Percentiles rank a stretch among this genome's conserved stretches.
Conservation (phyloP, 768 basidiomycete species). For the Naganishia onofrii region DNA sequence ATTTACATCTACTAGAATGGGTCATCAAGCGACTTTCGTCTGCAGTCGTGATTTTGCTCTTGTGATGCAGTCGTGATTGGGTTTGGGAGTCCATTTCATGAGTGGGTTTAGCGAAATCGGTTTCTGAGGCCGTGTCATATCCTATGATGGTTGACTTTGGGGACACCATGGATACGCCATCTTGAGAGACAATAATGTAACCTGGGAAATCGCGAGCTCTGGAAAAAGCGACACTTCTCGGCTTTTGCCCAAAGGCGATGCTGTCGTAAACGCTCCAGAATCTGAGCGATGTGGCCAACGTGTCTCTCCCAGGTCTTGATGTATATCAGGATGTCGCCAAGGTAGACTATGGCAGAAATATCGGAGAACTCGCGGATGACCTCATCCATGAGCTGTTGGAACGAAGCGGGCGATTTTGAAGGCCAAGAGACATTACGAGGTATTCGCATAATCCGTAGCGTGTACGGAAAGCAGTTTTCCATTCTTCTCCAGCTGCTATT, state of each 20-base stretch:
- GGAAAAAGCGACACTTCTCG: neutral
- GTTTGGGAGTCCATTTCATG: too few relatives aligned
- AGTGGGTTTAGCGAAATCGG: too few relatives aligned
- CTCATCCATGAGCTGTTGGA: constrained; percentile 56
- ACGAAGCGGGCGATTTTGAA: constrained; percentile 50
- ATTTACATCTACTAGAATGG: too few relatives aligned
- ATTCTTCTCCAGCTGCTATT: constrained; percentile 54
- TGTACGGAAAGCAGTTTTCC: constrained; percentile 55
- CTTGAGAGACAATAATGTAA: too few relatives aligned
- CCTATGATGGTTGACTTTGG: too few relatives aligned
- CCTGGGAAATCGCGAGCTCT: neutral
- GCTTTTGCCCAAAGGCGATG: neutral
- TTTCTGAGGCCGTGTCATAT: too few relatives aligned
- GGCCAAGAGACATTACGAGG: constrained; percentile 54
- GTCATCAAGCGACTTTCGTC: too few relatives aligned
- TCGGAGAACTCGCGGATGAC: constrained; percentile 54
- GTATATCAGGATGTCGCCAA: constrained; percentile 40
- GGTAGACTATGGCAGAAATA: constrained; percentile 54
- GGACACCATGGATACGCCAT: too few relatives aligned
- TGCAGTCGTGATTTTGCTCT: too few relatives aligned
- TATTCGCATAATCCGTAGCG: constrained; percentile 56
- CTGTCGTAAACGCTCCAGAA: neutral
- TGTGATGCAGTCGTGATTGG: too few relatives aligned
- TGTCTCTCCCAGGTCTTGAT: neutral
- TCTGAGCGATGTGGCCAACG: neutral